Percentiles rank a stretch among this genome's conserved stretches.
Conservation (phyloP, 257 asterid species). For the Solanum microdontum region DNA sequence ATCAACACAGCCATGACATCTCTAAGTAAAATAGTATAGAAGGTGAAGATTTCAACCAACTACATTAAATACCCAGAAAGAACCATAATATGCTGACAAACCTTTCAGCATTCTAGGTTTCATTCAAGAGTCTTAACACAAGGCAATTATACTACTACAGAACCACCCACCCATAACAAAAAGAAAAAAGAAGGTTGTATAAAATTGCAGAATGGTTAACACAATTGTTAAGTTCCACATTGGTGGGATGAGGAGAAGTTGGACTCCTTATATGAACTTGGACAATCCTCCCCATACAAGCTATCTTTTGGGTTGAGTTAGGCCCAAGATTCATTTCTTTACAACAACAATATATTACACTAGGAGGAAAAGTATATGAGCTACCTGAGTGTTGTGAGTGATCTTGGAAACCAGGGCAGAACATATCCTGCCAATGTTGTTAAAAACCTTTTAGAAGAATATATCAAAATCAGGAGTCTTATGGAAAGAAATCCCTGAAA, state of each 20-base stretch:
- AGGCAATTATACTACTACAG: not conserved
- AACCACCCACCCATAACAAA: not conserved
- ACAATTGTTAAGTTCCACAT: not conserved
- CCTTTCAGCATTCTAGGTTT: not conserved
- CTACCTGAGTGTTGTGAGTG: conserved; percentile 65
- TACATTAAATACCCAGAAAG: not conserved
- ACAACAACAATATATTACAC: not conserved
- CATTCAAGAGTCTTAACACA: not conserved
- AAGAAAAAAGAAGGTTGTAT: not conserved
- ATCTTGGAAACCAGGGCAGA: conserved; percentile 47
- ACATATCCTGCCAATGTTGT: conserved; percentile 43
- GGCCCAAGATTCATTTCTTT: not conserved
- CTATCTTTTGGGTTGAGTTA: not conserved
- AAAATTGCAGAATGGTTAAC: not conserved
- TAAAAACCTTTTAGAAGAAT: not conserved
- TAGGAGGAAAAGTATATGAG: not conserved
- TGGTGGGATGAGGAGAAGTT: not conserved
- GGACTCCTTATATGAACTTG: not conserved
- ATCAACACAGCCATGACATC: not conserved
- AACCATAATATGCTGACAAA: not conserved
- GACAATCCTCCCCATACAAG: not conserved
- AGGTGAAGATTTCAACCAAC: not conserved
- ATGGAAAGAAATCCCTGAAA: not conserved
- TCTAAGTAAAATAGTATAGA: not conserved
- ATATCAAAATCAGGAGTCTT: not conserved